Evolutionary conservation across 306 rosid species (phyloP), one percentile per base, ranked within the genome.

Genomic region (Glycine latifolia): DNA sequence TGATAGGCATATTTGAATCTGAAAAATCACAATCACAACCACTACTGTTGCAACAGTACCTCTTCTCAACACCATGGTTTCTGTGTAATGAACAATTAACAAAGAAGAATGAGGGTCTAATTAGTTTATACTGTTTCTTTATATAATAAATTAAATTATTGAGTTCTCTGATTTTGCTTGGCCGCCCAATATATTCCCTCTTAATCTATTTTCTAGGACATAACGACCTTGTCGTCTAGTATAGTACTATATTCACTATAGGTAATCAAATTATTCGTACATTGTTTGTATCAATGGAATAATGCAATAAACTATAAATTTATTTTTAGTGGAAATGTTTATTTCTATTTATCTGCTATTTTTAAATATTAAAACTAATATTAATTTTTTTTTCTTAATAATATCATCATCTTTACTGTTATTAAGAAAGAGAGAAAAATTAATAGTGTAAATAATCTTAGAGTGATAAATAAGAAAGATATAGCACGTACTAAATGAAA

Each of bases 1-100:
- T 4, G 92, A 88, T 7, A 79, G 35, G 61, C 94, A 89, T 4
- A 41, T 61, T 73, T 86, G 87, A 81, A 86, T 72, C 56, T 82
- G 77, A 72, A 77, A 61, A 37, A 79, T 79, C 62, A 76, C 46
- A 39, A 78, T 79, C 59, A 76, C 26, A 44, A 83, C 10, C 33
- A 88, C 49, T 13, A 4, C 35, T 53, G 81, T 49, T 6, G 72
- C 48, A 47, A 41, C 61, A 75, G 65, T 68, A 75, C 80, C 70
- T 83, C 72, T 80, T 85, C 86, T 74, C 80, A 61, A 52, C 58
- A 5, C 54, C 93, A 91, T 90, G 37, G 72, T 67, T n/a, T 52
- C 68, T 43, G 17, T 14, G 5, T 14, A 54, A 62, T 17, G 35
- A 6, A 53, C 53, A 46, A 54, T 14, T 16, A 56, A 56, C 12